Base-by-base conservation (phyloP, 495 filamentous ascomycete genomes). In the Annulohypoxylon maeteangense region DNA sequence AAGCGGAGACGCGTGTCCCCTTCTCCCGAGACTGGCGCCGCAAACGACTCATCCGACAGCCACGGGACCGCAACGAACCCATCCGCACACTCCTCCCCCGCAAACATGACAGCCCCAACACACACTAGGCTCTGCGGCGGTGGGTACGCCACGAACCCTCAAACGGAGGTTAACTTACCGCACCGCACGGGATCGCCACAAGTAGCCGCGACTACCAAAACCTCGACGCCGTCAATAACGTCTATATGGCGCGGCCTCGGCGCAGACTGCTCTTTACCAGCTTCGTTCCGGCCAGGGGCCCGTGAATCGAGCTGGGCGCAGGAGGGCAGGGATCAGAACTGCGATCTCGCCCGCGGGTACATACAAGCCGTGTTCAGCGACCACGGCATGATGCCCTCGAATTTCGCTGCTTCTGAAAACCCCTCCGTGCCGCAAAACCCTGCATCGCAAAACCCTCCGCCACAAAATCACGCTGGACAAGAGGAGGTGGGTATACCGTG, bases 1-100 rank as follows among this genome's bases (percentile, higher is more conserved):
- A 74, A 74, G 20, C 71, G 71, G 3, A 74, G 59, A 29, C 71
- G 71, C 20, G 36, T 23, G 0, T 51, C 66, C 10, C 62, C 29
- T 7, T 34, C 58, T 4, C 3, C 3, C 32, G 70, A 31, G 6
- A 25, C 60, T 6, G 32, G 55, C 16, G 63, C 62, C 7, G 0
- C 53, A 23, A 50, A 63, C 29, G 62, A 29, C 23, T 20, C 50
- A 4, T 2, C 61, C 25, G 71, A 61, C 11, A 12, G 2, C 22
- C 7, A 40, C 56, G 56, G 38, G 14, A 31, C 10, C 18, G 23
- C 10, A 7, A 20, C 48, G 5, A 61, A 60, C 47, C 45, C 40
- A 7, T 64, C 70, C 0, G 48, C 60, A 7, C 38, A 61, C 16
- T 42, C 65, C 3, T 55, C 64, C 6, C 65, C 65, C 11, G 12